Percentiles rank a stretch among this genome's conserved stretches.
Conservation (phyloP, 495 filamentous ascomycete species). For the Talaromyces liani region DNA sequence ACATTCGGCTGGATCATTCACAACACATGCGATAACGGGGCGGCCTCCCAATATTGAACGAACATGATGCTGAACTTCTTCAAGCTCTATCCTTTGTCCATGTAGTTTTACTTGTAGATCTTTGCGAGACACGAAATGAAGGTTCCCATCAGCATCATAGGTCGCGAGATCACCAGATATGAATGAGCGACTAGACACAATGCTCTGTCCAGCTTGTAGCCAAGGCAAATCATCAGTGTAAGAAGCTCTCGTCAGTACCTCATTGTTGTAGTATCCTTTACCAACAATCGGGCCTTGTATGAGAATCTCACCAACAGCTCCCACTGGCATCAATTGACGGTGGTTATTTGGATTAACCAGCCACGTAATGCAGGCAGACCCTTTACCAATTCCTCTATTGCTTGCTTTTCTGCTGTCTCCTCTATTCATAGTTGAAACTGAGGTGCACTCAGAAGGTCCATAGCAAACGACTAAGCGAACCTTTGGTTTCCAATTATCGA, state of each 20-base stretch:
- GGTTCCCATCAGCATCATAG: conserved; percentile 22
- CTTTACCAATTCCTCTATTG: conserved; percentile 30
- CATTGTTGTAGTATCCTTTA: conserved; percentile 14
- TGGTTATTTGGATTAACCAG: conserved; percentile 15
- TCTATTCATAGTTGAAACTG: conserved; percentile 16
- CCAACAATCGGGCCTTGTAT: conserved; percentile 31
- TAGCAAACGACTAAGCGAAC: conserved; percentile 17
- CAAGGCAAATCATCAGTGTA: conserved; percentile 16
- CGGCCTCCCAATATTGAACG: neutral
- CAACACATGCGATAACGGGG: neutral
- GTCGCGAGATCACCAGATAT: conserved; percentile 25
- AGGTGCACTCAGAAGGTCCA: conserved; percentile 21
- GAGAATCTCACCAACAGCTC: conserved; percentile 38
- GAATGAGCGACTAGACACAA: conserved; percentile 10
- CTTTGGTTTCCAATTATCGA: conserved; percentile 16
- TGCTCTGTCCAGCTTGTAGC: too few species aligned
- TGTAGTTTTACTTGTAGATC: conserved; percentile 44
- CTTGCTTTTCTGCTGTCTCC: conserved; percentile 22
- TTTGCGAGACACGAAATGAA: conserved; percentile 34
- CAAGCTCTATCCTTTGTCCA: conserved; percentile 33
- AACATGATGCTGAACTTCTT: conserved; percentile 28
- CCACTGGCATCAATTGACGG: conserved; percentile 26
- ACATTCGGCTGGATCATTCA: too few species aligned
- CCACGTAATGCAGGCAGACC: conserved; percentile 18
- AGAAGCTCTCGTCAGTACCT: conserved; percentile 17